Percentiles rank a stretch among this genome's conserved stretches.
phyloP scores from a whole-genome alignment of 345 rosid species.

The Adansonia digitata region DNA sequence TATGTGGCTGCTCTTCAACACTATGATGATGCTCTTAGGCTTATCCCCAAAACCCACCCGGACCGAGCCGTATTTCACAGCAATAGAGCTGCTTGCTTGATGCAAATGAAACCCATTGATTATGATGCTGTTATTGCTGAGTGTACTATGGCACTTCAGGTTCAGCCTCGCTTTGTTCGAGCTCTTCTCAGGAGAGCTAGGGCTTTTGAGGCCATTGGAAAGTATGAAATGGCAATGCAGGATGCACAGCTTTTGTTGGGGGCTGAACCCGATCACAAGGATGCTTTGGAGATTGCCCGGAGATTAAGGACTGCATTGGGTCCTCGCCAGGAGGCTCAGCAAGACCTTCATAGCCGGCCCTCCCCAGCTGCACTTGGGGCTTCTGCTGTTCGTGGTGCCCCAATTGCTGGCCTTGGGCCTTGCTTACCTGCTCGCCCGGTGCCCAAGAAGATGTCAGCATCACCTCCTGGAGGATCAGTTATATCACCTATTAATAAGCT shows the following conservation, averaged over 20 bases:
- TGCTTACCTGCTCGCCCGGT: slow-evolving; percentile 79
- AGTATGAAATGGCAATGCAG: slow-evolving; percentile 74
- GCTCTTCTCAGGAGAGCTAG: slow-evolving; percentile 86
- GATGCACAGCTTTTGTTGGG: slow-evolving; percentile 70
- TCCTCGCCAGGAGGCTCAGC: slow-evolving; percentile 70
- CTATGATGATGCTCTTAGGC: slow-evolving; percentile 65
- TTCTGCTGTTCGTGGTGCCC: slow-evolving; percentile 91
- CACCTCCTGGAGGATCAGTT: slow-evolving; percentile 36
- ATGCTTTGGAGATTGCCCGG: slow-evolving; percentile 63
- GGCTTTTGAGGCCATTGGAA: slow-evolving; percentile 77
- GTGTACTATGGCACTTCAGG: slow-evolving; percentile 78
- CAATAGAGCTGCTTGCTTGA: slow-evolving; percentile 92
- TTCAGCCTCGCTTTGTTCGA: slow-evolving; percentile 68
- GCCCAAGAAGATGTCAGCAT: slow-evolving; percentile 51
- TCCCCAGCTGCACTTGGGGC: slow-evolving; percentile 99
- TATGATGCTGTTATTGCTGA: slow-evolving; percentile 78
- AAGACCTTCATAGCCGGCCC: slow-evolving; percentile 82
- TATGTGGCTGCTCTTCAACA: slow-evolving; percentile 79
- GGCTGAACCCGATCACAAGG: slow-evolving; percentile 65
- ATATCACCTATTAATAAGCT: slow-evolving; percentile 33
- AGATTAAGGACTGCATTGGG: slow-evolving; percentile 65
- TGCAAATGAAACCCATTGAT: slow-evolving; percentile 96
- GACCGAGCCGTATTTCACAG: slow-evolving; percentile 92
- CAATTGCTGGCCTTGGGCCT: slow-evolving; percentile 83
- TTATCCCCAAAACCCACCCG: slow-evolving; percentile 69